Base-by-base conservation (phyloP, 1,284 basidiomycete species). In the Ceratorhiza oryzae-sativae region DNA sequence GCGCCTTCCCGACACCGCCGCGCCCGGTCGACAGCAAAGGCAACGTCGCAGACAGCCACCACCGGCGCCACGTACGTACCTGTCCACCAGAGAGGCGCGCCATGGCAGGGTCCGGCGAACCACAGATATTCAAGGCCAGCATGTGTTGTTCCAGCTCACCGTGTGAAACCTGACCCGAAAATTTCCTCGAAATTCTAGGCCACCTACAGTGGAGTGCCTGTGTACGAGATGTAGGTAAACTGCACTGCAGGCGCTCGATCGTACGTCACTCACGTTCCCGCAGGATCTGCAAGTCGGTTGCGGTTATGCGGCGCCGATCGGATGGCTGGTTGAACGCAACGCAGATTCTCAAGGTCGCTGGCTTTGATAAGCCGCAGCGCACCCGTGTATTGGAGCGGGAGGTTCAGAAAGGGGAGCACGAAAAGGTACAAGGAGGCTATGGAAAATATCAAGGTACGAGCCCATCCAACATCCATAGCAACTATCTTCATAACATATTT, bases 311-410 rank as follows among this genome's bases (percentile, higher is more conserved):
- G 67, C 87, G 97, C 76, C 90, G 96, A 77, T 87, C 93, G 49
- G 97, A 99, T 82, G 92, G 91, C 59, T 99, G 97, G 93, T 85
- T 98, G 73, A 99, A 99, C 85, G 97, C 97, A 80, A 99, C 97
- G 0, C 97, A 99, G 82, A 98, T 99, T 74, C 88, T 99, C 79
- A 99, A 99, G 81, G 97, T 99, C 76, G 97, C 97, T 39, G 97
- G 97, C 10, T 98, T 99, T 77, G 97, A 99, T 83, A 99, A 99
- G 81, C 97, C 97, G 0, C 97, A 99, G 80, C 86, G 97, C 60
- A 99, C 97, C 71, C 89, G 97, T 73, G 96, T 99, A 13, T 86
- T 99, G 59, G 97, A 99, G 81, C 89, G 97, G 75, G 97, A 99
- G 82, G 91, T 99, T 1, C 97, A 99, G 81, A 98, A 98, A 81